Conservation (phyloP, 1,139 yeast species). For the Debaryomyces psychrophilus region DNA sequence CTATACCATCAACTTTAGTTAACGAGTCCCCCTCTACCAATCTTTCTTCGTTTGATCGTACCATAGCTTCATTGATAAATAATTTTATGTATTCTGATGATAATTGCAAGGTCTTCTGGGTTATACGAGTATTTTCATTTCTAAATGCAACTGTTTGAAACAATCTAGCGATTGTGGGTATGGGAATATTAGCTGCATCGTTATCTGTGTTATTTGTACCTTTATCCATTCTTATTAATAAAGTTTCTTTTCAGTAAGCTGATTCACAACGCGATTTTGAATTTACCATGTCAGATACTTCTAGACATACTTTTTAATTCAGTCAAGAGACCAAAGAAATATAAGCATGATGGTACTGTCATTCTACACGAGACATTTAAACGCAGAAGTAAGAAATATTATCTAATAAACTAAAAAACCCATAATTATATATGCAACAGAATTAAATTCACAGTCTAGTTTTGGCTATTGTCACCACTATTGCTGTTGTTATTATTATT, state of each 20-base stretch:
- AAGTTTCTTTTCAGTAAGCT: background rate
- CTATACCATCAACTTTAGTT: constrained; percentile 37
- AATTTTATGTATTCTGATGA: constrained; percentile 60
- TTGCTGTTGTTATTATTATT: constrained; percentile 8
- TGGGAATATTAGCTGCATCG: constrained; percentile 25
- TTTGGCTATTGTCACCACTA: background rate
- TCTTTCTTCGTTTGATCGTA: constrained; percentile 60
- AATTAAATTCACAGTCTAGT: constrained; percentile 8
- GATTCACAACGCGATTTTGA: background rate
- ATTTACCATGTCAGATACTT: background rate
- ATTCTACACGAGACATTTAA: background rate
- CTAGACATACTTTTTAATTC: background rate
- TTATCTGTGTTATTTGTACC: background rate
- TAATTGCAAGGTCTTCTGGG: constrained; percentile 51
- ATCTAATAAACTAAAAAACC: constrained; percentile 2
- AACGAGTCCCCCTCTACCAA: constrained; percentile 32
- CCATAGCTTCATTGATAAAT: constrained; percentile 65
- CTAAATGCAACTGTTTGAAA: constrained; percentile 58
- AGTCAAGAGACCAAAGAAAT: background rate
- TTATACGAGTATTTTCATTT: constrained; percentile 49
- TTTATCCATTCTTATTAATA: background rate
- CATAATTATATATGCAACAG: constrained; percentile 8
- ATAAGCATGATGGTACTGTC: too few species aligned
- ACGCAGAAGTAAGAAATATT: constrained; percentile 1
- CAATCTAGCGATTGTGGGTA: constrained; percentile 55